A percentile compares a stretch with the other conserved stretches of the same genome.
These are phyloP conservation scores for Trypanosoma avium DNA, from an alignment of 208 protist genomes.

Conservation along the genomic window DNA sequence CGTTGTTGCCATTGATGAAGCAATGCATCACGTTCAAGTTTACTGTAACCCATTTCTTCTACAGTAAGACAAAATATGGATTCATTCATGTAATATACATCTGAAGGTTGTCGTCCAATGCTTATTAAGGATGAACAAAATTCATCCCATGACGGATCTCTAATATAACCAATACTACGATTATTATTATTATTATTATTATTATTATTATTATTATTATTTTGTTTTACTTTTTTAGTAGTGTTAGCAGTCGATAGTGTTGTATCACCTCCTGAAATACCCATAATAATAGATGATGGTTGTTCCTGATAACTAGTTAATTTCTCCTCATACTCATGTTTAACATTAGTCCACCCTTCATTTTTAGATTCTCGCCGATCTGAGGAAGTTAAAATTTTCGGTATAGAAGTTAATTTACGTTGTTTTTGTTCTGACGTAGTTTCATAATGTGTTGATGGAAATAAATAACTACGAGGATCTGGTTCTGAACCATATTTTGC, in stretches of 20 bases:
- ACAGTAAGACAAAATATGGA: slow-evolving; percentile 35
- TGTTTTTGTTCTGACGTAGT: background rate
- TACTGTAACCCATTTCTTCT: slow-evolving; percentile 29
- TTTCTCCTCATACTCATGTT: no score
- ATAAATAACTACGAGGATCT: slow-evolving; percentile 73
- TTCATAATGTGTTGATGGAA: slow-evolving; percentile 49
- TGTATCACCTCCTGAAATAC: background rate
- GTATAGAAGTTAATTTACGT: background rate
- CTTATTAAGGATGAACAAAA: slow-evolving; percentile 17
- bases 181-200: background rate
- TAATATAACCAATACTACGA: background rate
- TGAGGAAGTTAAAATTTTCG: no score
- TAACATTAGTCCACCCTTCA: no score
- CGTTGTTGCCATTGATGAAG: slow-evolving; percentile 53
- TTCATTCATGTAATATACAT: slow-evolving; percentile 53
- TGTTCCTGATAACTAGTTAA: background rate
- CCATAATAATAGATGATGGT: background rate
- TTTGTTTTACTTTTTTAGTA: no score
- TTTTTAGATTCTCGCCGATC: no score
- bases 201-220: slow-evolving; percentile 1
- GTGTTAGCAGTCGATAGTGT: background rate
- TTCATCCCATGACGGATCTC: slow-evolving; percentile 2
- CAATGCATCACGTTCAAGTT: slow-evolving; percentile 38
- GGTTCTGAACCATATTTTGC: slow-evolving; percentile 61
- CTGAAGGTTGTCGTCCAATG: slow-evolving; percentile 27